These are phyloP conservation scores for Phytophthora brassicae DNA, from an alignment of 352 stramenopile species.

Conservation along the genomic window DNA sequence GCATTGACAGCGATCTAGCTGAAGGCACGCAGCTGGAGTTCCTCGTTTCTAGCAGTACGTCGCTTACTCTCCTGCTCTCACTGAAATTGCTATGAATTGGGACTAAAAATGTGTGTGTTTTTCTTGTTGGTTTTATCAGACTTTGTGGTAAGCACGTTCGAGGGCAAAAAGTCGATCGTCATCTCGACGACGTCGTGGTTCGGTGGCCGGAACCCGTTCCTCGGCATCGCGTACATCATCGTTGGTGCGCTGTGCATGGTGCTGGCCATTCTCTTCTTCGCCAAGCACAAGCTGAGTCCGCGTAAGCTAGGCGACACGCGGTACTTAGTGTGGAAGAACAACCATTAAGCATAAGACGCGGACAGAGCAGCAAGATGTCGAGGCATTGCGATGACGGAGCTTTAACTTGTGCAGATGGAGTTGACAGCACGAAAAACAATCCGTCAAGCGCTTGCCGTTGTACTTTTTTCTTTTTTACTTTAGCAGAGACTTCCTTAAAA, in stretches of 20 bases:
- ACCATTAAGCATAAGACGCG: slow-evolving; percentile 61
- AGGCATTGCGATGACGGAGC: slow-evolving; percentile 9
- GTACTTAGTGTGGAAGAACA: slow-evolving; percentile 97
- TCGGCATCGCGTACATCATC: slow-evolving; percentile 96
- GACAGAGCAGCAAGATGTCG: slow-evolving; percentile 20
- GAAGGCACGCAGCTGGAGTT: slow-evolving; percentile 92
- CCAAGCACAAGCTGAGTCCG: slow-evolving; percentile 95
- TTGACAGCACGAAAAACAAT: slow-evolving; percentile 22
- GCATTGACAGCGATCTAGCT: slow-evolving; percentile 93
- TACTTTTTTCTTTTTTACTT: slow-evolving; percentile 34
- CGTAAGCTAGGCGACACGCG: slow-evolving; percentile 94
- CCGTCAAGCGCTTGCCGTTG: slow-evolving; percentile 19
- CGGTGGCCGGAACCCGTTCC: slow-evolving; percentile 95
- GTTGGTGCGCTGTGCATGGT: slow-evolving; percentile 94
- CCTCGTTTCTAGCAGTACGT: slow-evolving; percentile 89
- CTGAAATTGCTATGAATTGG: background rate
- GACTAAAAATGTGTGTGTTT: slow-evolving; percentile 1
- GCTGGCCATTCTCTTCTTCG: slow-evolving; percentile 94
- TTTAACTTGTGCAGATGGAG: slow-evolving; percentile 18
- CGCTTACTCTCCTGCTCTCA: slow-evolving; percentile 3
- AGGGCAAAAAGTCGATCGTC: slow-evolving; percentile 96
- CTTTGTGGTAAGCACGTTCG: slow-evolving; percentile 95
- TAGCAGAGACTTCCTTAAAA: slow-evolving; percentile 27
- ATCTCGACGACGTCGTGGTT: slow-evolving; percentile 96
- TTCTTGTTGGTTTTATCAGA: slow-evolving; percentile 56